Percentiles rank a stretch among this genome's conserved stretches.
Evolutionary conservation across 768 basidiomycete species (phyloP).

Genomic region (Roridomyces roridus): DNA sequence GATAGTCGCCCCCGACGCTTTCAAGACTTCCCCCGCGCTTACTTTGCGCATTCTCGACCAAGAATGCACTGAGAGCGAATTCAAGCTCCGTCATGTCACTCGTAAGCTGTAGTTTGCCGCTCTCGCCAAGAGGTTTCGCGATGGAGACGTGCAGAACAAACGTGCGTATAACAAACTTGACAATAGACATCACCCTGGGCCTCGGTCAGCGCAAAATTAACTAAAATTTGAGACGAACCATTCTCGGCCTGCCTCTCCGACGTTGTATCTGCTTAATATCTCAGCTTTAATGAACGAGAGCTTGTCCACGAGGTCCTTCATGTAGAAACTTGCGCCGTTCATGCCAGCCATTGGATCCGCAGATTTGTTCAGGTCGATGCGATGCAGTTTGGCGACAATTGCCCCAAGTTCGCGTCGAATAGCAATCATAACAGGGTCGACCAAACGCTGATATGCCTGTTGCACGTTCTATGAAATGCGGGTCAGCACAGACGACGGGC

Average conservation of each 20-base stretch:
- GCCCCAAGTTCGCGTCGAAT: constrained; percentile 83
- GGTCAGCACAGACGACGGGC: neutral
- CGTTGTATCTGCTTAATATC: constrained; percentile 69
- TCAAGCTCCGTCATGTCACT: constrained; percentile 97
- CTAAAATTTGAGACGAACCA: constrained; percentile 59
- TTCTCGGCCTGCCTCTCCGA: constrained; percentile 73
- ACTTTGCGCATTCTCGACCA: constrained; percentile 60
- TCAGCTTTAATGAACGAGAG: constrained; percentile 82
- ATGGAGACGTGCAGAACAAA: constrained; percentile 97
- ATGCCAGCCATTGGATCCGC: constrained; percentile 69
- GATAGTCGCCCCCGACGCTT: constrained; percentile 86
- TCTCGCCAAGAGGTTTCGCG: constrained; percentile 88
- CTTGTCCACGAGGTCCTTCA: constrained; percentile 92
- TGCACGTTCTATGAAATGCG: constrained; percentile 50
- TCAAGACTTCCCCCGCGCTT: constrained; percentile 74
- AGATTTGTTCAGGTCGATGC: constrained; percentile 79
- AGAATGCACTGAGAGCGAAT: constrained; percentile 86
- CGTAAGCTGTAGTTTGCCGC: constrained; percentile 92
- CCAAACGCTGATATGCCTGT: constrained; percentile 57
- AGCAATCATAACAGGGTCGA: constrained; percentile 66
- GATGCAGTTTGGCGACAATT: constrained; percentile 84
- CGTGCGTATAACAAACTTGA: constrained; percentile 79
- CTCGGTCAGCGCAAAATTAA: neutral
- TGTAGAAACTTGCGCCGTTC: constrained; percentile 81
- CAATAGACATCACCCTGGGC: constrained; percentile 67